Conservation (phyloP, 2,329 filamentous ascomycete genomes). For the Ceratocystis alfenasii region DNA sequence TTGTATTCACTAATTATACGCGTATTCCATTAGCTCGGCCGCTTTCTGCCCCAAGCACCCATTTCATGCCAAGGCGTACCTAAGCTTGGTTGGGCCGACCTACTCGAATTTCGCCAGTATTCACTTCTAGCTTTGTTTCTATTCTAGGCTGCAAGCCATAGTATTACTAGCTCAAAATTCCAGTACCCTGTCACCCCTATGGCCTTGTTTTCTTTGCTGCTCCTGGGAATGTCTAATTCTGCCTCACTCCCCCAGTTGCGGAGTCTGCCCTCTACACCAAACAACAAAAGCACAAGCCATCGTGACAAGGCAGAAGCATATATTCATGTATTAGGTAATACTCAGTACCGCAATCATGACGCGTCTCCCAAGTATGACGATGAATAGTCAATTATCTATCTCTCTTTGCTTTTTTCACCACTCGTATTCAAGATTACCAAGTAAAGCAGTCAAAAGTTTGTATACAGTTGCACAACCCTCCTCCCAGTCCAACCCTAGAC, state of each 20-base stretch:
- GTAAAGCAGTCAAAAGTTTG: background rate
- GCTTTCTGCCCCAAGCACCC: background rate
- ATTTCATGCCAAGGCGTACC: background rate
- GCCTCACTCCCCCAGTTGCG: background rate
- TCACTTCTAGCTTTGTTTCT: background rate
- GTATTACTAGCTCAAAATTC: background rate
- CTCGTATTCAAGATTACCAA: background rate
- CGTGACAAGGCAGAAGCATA: constrained; percentile 1
- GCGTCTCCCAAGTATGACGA: background rate
- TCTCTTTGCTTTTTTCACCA: background rate
- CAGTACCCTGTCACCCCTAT: background rate
- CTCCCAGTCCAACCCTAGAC: background rate
- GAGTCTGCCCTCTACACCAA: background rate
- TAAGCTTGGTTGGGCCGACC: background rate
- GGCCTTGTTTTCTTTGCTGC: background rate
- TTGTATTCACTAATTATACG: too few species aligned
- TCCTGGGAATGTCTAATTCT: background rate
- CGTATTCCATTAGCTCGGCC: background rate
- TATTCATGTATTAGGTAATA: background rate
- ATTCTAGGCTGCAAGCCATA: background rate
- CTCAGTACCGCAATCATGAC: background rate
- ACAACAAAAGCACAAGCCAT: constrained; percentile 11
- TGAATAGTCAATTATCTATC: background rate
- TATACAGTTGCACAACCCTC: background rate
- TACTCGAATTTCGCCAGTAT: background rate